Evolutionary conservation across 371 early-diverging fungal genomes (phyloP).

Genomic region (Batkoa obscura): DNA sequence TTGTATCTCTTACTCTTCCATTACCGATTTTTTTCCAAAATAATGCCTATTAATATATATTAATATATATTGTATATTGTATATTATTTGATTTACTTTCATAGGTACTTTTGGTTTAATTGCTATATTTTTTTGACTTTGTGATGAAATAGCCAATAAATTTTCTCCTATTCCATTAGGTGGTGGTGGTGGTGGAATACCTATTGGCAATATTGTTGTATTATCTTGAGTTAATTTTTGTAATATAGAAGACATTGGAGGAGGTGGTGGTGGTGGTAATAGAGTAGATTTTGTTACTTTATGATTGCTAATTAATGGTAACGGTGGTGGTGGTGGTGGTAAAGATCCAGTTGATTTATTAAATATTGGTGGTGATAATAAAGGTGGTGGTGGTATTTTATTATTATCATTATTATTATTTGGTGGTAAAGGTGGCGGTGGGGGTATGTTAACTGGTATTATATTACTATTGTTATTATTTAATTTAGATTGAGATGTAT

Average conservation of each 20-base stretch:
- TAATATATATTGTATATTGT: no score
- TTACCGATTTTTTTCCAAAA: conserved; percentile 14
- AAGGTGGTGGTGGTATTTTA: neutral
- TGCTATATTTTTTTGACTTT: neutral
- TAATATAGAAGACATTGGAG: conserved; percentile 7
- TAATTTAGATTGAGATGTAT: no score
- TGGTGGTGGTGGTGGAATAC: conserved; percentile 4
- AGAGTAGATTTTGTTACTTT: conserved; percentile 6
- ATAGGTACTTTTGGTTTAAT: conserved; percentile 6
- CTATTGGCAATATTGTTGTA: no score
- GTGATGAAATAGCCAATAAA: no score
- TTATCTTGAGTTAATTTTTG: conserved; percentile 2
- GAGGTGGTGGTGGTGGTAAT: conserved; percentile 19
- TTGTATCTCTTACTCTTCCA: conserved; percentile 15
- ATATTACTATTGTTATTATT: no score
- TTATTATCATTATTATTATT: neutral
- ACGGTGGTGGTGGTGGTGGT: conserved; percentile 14
- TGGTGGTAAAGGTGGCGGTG: conserved; percentile 3
- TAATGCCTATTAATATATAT: conserved; percentile 4
- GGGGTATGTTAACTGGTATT: neutral
- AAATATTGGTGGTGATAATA: conserved; percentile 3
- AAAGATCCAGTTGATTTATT: conserved; percentile 8
- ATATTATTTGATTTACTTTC: conserved; percentile 1
- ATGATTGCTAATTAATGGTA: conserved; percentile 8
- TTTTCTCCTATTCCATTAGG: conserved; percentile 1